Base-by-base conservation (phyloP, 192 early-diverging fungal species). In the Physocladia obscura region DNA sequence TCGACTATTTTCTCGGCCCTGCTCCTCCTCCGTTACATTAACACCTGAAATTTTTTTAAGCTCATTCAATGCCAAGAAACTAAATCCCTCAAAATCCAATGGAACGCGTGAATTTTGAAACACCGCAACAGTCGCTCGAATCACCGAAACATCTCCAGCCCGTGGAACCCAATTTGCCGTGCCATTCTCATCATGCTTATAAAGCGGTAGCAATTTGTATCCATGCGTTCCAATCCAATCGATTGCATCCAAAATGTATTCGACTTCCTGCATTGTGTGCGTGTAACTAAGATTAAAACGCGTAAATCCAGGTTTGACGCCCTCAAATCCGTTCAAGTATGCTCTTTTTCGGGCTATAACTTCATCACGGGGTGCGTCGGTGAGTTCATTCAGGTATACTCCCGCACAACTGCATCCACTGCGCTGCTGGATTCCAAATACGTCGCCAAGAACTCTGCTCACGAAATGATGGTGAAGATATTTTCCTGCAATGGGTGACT, bases 401-500 rank as follows among this genome's bases (percentile, higher is more conserved):
- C 47, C 74, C 44, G 78, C 75, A 52, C 81, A 80, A 65, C 73
- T 77, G 35, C 78, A 80, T 4, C 81, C 81, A 19, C 76, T 73
- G 5, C 81, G 44, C 61, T 72, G 68, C 74, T 82, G 78, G n/a
- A 82, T 39, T 13, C 81, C 81, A 67, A 82, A 82, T 22, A 82
- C 73, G 57, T 80, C 81, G 38, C 76, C 76, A 67, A 82, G 74
- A 22, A 76, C 40, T 40, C 75, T 76, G 38, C 70, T 72, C 37
- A 79, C 54, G 13, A 74, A 62, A 19, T 76, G 58, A 67, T 75
- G 70, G 31, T 77, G 80, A 44, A 81, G 36, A 32, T 27, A 35
- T 34, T 58, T 6, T 6, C 31, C 57, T 15, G 13, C 34, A 27
- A 35, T 8, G 35, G 57, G 26, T 11, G 29, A 26, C 24, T 54